phyloP scores from a whole-genome alignment of 106 monocot species.

The Dioscorea alata region DNA sequence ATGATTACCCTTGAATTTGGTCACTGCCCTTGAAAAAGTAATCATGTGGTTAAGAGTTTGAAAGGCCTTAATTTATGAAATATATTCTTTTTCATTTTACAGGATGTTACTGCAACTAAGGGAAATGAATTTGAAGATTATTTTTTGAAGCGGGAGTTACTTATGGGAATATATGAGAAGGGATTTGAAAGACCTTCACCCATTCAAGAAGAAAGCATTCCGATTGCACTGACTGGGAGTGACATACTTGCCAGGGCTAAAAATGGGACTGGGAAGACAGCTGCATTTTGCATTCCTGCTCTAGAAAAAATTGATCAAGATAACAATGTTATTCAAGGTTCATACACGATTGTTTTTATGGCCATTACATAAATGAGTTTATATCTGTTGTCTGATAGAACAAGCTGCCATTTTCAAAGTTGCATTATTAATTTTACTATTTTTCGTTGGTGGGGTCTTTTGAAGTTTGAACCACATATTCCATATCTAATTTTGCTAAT shows the following conservation, averaged over 20 bases:
- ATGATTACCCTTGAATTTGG: too few relatives aligned
- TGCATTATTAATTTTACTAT: too few relatives aligned
- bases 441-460: background rate
- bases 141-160: conserved; percentile 87
- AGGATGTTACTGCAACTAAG: conserved; percentile 99
- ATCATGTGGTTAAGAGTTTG: background rate
- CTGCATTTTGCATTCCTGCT: conserved; percentile 92
- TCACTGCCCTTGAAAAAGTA: too few relatives aligned
- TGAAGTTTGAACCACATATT: background rate
- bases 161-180: conserved; percentile 98
- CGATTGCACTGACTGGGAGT: conserved; percentile 90
- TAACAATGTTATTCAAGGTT: conserved; percentile 87
- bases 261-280: conserved; percentile 97
- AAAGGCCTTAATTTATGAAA: background rate
- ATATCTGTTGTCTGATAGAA: background rate
- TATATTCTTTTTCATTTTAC: conserved; percentile 4
- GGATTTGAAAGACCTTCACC: conserved; percentile 96
- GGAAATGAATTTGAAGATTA: conserved; percentile 99
- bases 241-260: conserved; percentile 96
- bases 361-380: too few relatives aligned
- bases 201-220: conserved; percentile 96
- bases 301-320: conserved; percentile 93
- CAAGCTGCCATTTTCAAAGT: too few relatives aligned
- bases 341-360: background rate
- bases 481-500: background rate